A percentile compares a stretch with the other conserved stretches of the same genome.
Evolutionary conservation across 139 green algal genomes (phyloP).

Genomic region (Haematococcus sp.): DNA sequence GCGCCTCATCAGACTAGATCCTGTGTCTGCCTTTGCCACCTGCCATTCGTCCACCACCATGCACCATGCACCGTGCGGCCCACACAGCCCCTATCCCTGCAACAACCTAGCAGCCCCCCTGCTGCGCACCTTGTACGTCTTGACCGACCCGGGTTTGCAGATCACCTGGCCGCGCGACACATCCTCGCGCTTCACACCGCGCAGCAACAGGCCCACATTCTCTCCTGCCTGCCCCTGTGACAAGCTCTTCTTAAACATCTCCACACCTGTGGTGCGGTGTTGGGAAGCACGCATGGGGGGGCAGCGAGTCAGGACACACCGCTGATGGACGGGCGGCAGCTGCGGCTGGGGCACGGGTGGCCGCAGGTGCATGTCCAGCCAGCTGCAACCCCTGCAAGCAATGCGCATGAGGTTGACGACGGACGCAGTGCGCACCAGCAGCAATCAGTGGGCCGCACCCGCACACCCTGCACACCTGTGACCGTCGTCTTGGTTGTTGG

Average conservation of each 20-base stretch:
- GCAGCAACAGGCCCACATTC: conserved; percentile 95
- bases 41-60: too few relatives aligned
- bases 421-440: too few relatives aligned
- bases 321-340: too few relatives aligned
- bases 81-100: too few relatives aligned
- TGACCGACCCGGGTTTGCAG: conserved; percentile 85
- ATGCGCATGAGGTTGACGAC: too few relatives aligned
- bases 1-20: too few relatives aligned
- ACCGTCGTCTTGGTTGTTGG: conserved; percentile 81
- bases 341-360: too few relatives aligned
- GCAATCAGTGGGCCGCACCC: too few relatives aligned
- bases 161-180: conserved; percentile 88
- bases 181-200: conserved; percentile 94
- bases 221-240: conserved; percentile 87
- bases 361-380: too few relatives aligned
- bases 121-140: conserved; percentile 56
- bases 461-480: conserved; percentile 73
- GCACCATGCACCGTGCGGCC: background rate
- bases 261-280: conserved; percentile 50
- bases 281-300: background rate
- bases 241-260: conserved; percentile 99
- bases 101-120: background rate
- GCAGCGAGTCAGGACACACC: too few relatives aligned
- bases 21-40: too few relatives aligned
- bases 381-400: too few relatives aligned